These are phyloP conservation scores for Knoxdaviesia capensis DNA, from an alignment of 2,329 filamentous ascomycete genomes.

Conservation along the genomic window DNA sequence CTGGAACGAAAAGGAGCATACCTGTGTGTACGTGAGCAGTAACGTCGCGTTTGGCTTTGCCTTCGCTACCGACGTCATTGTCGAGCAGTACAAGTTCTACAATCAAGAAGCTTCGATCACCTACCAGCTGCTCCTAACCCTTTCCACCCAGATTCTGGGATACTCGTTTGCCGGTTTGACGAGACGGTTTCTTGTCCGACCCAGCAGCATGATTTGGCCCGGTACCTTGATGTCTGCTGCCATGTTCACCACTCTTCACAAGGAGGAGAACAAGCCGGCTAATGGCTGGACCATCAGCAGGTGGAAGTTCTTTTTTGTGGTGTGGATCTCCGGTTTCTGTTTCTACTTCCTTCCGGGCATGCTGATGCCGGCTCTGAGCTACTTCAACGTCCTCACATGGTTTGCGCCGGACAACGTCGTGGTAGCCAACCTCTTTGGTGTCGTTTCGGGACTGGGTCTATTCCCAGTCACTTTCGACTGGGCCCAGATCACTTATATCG, in stretches of 20 bases:
- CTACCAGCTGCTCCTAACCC: conserved; percentile 65
- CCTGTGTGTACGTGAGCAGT: conserved; percentile 74
- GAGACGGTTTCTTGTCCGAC: conserved; percentile 61
- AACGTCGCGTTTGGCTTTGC: conserved; percentile 82
- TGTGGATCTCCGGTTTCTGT: conserved; percentile 49
- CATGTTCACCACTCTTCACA: conserved; percentile 77
- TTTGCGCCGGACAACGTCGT: conserved; percentile 75
- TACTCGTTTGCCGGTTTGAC: conserved; percentile 75
- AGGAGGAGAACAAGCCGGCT: conserved; percentile 61
- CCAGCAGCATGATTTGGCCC: conserved; percentile 83
- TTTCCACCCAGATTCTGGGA: conserved; percentile 72
- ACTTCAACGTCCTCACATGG: conserved; percentile 81
- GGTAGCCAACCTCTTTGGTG: conserved; percentile 68
- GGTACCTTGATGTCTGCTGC: conserved; percentile 73
- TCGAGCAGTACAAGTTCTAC: conserved; percentile 80
- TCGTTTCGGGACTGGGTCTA: conserved; percentile 64
- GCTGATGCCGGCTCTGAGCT: conserved; percentile 65
- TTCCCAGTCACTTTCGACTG: conserved; percentile 82
- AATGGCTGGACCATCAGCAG: conserved; percentile 68
- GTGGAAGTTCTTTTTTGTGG: conserved; percentile 65
- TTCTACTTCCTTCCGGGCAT: conserved; percentile 79
- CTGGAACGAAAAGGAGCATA: conserved; percentile 82
- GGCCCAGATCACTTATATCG: conserved; percentile 78
- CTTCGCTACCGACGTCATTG: conserved; percentile 76
- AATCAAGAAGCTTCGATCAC: conserved; percentile 56